Conservation (phyloP, 768 basidiomycete species). For the Lyophyllum semitale region DNA sequence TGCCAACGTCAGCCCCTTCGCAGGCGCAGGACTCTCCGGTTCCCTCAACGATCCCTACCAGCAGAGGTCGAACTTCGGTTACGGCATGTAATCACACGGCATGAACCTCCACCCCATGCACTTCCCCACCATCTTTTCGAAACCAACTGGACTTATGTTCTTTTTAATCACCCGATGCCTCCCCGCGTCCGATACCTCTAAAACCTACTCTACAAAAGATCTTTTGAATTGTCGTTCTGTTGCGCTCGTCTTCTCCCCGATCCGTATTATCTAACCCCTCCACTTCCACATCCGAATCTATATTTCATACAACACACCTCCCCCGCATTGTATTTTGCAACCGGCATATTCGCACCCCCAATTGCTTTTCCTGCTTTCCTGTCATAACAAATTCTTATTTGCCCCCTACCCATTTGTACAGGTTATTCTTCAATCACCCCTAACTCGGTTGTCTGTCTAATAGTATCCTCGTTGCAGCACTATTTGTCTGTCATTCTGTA, state of each 20-base stretch:
- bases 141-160: conserved; percentile 35
- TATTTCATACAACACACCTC: conserved; percentile 40
- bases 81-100: conserved; percentile 66
- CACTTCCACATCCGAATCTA: conserved; percentile 32
- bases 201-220: conserved; percentile 43
- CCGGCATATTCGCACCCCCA: conserved; percentile 60
- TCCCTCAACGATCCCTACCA: conserved; percentile 78
- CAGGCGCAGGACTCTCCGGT: conserved; percentile 53
- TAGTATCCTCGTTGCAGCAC: conserved; percentile 62
- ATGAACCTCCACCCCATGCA: conserved; percentile 24
- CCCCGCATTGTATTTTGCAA: conserved; percentile 71
- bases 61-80: conserved; percentile 63
- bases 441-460: conserved; percentile 68
- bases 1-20: conserved; percentile 48
- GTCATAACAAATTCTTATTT: conserved; percentile 44
- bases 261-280: conserved; percentile 29
- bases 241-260: conserved; percentile 35
- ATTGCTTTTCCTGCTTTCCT: conserved; percentile 54
- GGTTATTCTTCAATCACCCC: conserved; percentile 53
- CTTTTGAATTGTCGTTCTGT: conserved; percentile 44
- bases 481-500: conserved; percentile 74
- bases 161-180: conserved; percentile 36
- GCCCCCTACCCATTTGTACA: conserved; percentile 55
- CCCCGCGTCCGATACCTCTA: conserved; percentile 32
- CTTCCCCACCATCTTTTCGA: conserved; percentile 24